These are phyloP conservation scores for Pythium vanterpoolii DNA, from an alignment of 352 stramenopile genomes.

Conservation along the genomic window DNA sequence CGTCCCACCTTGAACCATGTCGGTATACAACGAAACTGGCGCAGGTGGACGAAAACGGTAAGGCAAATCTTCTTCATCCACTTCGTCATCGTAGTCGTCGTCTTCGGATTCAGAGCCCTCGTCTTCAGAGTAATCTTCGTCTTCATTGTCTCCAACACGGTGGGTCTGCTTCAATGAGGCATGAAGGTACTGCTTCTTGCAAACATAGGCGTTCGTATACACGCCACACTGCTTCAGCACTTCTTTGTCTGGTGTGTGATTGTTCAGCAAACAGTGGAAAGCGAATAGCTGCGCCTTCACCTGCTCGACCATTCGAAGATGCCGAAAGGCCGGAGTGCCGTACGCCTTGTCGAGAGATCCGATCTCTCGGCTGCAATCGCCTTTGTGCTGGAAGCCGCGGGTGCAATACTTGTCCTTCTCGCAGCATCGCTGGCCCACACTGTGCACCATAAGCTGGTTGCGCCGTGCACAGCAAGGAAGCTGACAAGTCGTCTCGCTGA, in stretches of 20 bases:
- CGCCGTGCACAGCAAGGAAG: slow-evolving; percentile 79
- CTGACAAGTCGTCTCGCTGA: slow-evolving; percentile 79
- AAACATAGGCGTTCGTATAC: slow-evolving; percentile 77
- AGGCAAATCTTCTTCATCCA: slow-evolving; percentile 49
- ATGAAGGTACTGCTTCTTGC: slow-evolving; percentile 61
- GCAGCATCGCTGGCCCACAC: slow-evolving; percentile 50
- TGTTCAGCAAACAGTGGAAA: slow-evolving; percentile 86
- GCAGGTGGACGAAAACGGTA: slow-evolving; percentile 32
- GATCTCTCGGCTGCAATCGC: slow-evolving; percentile 77
- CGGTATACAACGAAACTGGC: slow-evolving; percentile 47
- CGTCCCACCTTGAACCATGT: slow-evolving; percentile 47
- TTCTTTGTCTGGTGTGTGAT: slow-evolving; percentile 81
- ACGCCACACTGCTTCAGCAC: slow-evolving; percentile 86
- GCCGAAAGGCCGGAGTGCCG: slow-evolving; percentile 57
- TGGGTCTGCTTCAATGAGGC: slow-evolving; percentile 36
- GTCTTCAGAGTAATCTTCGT: slow-evolving; percentile 65
- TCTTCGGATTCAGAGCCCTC: slow-evolving; percentile 62
- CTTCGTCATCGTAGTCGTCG: slow-evolving; percentile 61
- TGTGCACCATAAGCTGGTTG: slow-evolving; percentile 60
- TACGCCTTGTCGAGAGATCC: slow-evolving; percentile 65
- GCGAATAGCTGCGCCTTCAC: slow-evolving; percentile 87
- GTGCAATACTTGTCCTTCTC: slow-evolving; percentile 84
- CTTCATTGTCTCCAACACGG: slow-evolving; percentile 49
- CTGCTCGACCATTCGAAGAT: slow-evolving; percentile 80
- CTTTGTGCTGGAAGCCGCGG: slow-evolving; percentile 64